Evolutionary conservation across 441 rosid species (phyloP).

Genomic region (Adansonia grandidieri): DNA sequence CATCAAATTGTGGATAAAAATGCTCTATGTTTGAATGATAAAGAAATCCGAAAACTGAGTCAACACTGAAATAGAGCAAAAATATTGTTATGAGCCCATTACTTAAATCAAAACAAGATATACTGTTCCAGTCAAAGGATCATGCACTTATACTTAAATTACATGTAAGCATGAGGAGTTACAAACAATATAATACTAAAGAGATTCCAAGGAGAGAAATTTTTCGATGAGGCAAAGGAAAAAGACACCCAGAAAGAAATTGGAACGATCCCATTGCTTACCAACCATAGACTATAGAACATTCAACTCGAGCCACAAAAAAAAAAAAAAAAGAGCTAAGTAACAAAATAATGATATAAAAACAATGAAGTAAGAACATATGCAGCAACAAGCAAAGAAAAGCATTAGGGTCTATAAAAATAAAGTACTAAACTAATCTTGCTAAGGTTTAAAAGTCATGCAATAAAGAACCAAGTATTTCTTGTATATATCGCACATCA

Average conservation of each 20-base stretch:
- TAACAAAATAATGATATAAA: neutral
- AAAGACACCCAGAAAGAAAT: neutral
- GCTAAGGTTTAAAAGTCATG: neutral
- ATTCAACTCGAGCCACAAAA: neutral
- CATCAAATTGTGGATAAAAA: neutral
- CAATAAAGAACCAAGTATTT: slow-evolving; percentile 1
- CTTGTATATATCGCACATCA: neutral
- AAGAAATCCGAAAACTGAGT: neutral
- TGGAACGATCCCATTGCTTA: neutral
- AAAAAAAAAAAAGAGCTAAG: neutral
- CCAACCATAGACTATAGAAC: neutral
- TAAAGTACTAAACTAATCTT: neutral
- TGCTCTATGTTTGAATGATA: neutral
- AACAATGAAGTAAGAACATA: neutral
- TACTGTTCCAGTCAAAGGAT: neutral
- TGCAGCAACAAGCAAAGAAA: neutral
- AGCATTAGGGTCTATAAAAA: neutral
- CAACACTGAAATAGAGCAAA: neutral
- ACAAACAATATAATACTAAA: neutral
- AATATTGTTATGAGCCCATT: neutral
- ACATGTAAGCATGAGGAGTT: neutral
- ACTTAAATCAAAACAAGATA: neutral
- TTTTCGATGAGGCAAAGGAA: neutral
- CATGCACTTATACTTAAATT: neutral
- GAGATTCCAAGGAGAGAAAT: neutral